These are phyloP conservation scores for Schizochytrium sp. DNA, from an alignment of 108 stramenopile genomes.

Conservation along the genomic window DNA sequence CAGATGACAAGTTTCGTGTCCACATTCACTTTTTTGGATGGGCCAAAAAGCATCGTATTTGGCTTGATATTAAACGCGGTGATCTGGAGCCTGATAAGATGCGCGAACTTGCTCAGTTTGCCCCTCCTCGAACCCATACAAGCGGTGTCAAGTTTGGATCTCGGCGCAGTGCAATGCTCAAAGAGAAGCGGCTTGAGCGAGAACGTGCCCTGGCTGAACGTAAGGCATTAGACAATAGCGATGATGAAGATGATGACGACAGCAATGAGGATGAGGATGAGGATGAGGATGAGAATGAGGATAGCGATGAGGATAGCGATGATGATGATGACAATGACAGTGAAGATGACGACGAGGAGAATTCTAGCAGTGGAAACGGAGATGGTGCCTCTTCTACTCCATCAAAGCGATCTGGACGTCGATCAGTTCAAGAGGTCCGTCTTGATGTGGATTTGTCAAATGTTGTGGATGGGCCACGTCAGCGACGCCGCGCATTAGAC, in stretches of 20 bases:
- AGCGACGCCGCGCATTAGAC: background rate
- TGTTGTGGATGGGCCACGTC: background rate
- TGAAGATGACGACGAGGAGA: background rate
- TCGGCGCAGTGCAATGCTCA: slow-evolving; percentile 27
- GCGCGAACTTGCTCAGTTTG: background rate
- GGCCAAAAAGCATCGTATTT: background rate
- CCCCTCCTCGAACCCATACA: background rate
- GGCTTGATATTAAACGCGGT: slow-evolving; percentile 7
- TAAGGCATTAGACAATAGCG: background rate
- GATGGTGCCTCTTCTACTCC: too few relatives aligned
- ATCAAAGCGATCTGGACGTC: background rate
- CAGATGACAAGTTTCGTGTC: background rate
- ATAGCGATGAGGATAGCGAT: background rate
- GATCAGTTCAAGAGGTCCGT: background rate
- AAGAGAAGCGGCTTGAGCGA: slow-evolving; percentile 1
- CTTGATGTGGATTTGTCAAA: slow-evolving; percentile 19
- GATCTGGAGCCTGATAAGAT: slow-evolving; percentile 26
- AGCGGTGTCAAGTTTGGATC: slow-evolving; percentile 39
- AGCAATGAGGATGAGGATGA: too few relatives aligned
- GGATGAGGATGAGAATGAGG: slow-evolving; percentile 1
- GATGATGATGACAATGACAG: background rate
- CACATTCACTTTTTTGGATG: slow-evolving; percentile 55
- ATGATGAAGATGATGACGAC: background rate
- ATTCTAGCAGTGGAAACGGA: too few relatives aligned
- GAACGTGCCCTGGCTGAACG: slow-evolving; percentile 11